Evolutionary conservation across 495 filamentous ascomycete species (phyloP).

Genomic region (Podospora appendiculata): DNA sequence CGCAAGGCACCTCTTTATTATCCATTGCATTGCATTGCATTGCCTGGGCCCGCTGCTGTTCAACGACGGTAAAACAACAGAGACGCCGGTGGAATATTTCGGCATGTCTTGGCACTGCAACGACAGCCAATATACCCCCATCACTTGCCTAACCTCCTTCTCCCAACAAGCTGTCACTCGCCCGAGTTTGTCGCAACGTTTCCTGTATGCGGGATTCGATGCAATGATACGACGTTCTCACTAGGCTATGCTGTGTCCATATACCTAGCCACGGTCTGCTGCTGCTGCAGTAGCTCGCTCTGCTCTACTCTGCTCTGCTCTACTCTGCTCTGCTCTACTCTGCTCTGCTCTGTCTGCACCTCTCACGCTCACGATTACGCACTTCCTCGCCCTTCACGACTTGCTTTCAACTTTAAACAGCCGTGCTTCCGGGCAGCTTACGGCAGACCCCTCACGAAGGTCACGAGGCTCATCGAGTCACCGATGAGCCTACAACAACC

Average conservation of each 20-base stretch:
- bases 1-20: too few species aligned
- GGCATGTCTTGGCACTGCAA: conserved; percentile 9
- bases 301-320: background rate
- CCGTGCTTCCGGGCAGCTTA: too few species aligned
- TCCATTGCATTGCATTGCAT: background rate
- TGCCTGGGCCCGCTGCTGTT: background rate
- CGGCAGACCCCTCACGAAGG: too few species aligned
- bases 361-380: too few species aligned
- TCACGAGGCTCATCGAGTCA: too few species aligned
- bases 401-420: too few species aligned
- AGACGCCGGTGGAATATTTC: conserved; percentile 12
- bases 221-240: conserved; percentile 6
- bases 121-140: background rate
- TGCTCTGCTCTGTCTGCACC: background rate
- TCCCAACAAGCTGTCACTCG: background rate
- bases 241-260: conserved; percentile 4
- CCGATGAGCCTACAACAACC: too few species aligned
- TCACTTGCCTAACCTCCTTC: background rate
- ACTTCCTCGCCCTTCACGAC: too few species aligned
- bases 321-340: background rate
- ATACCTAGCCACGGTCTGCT: conserved; percentile 6
- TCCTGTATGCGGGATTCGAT: background rate
- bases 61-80: conserved; percentile 9
- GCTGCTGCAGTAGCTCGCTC: background rate
- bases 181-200: background rate